Conservation (phyloP, 2,329 filamentous ascomycete species). For the Aspergillus bombycis region DNA sequence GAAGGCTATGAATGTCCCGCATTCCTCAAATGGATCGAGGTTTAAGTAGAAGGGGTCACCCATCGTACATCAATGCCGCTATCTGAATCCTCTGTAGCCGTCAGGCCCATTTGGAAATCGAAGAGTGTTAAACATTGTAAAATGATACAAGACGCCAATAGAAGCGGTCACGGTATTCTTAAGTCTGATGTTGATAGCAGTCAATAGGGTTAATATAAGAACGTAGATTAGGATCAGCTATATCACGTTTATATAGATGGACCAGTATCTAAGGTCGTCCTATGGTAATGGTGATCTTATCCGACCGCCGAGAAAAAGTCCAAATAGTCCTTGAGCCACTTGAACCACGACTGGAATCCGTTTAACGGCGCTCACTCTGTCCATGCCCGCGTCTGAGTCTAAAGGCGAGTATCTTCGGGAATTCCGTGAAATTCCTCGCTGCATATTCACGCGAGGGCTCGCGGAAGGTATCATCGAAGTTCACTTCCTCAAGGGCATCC, state of each 20-base stretch:
- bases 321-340: background rate
- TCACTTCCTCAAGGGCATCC: slow-evolving; percentile 53
- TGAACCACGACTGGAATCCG: background rate
- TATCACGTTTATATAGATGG: background rate
- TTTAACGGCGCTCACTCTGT: background rate
- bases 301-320: background rate
- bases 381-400: background rate
- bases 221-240: too few species aligned
- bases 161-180: too few species aligned
- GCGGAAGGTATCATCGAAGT: slow-evolving; percentile 43
- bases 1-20: slow-evolving; percentile 34
- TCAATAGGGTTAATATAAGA: too few species aligned
- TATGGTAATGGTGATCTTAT: background rate
- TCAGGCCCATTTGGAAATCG: too few species aligned
- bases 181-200: too few species aligned
- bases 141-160: too few species aligned
- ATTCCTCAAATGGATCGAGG: slow-evolving; percentile 29
- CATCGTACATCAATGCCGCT: background rate
- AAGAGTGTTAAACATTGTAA: too few species aligned
- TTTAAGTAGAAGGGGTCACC: background rate
- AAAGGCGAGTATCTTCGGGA: slow-evolving; percentile 37
- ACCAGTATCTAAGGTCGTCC: background rate
- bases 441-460: slow-evolving; percentile 34
- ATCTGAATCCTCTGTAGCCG: too few species aligned
- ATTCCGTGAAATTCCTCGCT: slow-evolving; percentile 43